These are phyloP conservation scores for Colletotrichum noveboracense DNA, from an alignment of 2,329 filamentous ascomycete species.

Conservation along the genomic window DNA sequence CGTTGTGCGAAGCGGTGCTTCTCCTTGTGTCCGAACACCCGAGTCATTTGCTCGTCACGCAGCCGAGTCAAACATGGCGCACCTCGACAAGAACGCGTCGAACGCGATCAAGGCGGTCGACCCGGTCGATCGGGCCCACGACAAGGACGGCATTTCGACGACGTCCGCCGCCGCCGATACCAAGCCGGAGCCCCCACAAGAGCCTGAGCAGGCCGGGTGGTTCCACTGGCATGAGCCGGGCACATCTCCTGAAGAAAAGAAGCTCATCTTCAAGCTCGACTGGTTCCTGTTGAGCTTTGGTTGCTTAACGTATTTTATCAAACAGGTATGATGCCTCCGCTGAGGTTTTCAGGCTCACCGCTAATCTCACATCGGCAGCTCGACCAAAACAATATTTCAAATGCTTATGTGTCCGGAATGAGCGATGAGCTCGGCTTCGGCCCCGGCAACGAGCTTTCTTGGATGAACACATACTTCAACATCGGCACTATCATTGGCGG, in stretches of 20 bases:
- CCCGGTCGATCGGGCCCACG: background rate
- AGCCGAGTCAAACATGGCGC: background rate
- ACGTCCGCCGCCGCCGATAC: background rate
- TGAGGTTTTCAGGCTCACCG: no score
- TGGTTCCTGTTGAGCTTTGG: conserved; percentile 46
- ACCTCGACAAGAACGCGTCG: background rate
- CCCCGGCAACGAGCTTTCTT: conserved; percentile 44
- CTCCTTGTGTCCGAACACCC: no score
- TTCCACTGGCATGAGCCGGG: conserved; percentile 48
- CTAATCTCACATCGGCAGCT: conserved; percentile 27
- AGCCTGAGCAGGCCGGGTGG: conserved; percentile 26
- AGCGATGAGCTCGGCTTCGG: conserved; percentile 49
- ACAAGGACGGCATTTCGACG: conserved; percentile 7
- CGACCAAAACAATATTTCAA: conserved; percentile 50
- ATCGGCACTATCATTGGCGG: conserved; percentile 52
- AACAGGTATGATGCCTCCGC: conserved; percentile 27
- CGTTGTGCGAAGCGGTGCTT: background rate
- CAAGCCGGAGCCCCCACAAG: conserved; percentile 19
- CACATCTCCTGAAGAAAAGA: conserved; percentile 45
- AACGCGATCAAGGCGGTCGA: background rate
- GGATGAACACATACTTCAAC: conserved; percentile 51
- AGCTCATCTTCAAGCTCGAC: conserved; percentile 54
- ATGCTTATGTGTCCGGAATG: conserved; percentile 56
- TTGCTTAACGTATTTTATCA: conserved; percentile 53
- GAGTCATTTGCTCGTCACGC: background rate